Evolutionary conservation across 1,139 yeast species (phyloP), one percentile per base, ranked within the genome.

Genomic region (Arxiozyma heterogenica): DNA sequence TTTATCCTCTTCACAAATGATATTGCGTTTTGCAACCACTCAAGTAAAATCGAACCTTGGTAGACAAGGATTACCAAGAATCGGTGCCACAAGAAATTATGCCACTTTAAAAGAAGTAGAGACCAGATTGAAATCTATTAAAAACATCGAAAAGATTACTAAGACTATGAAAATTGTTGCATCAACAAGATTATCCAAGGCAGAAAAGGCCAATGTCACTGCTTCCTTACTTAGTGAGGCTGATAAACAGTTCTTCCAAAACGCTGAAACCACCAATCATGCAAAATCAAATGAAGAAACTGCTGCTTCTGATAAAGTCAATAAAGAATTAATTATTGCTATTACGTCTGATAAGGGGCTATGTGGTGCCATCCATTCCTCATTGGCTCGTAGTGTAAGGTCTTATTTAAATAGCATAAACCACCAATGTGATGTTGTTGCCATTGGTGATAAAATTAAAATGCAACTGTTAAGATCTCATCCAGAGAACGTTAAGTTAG

Each of bases 61-160:
- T 20, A 42, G 38, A 46, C 12, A 25, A 44, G 30, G 38, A 46
- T 6, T 34, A 34, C 39, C 39, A 27, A 20, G 15, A 17, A 44
- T 44, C 17, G 43, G 43, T 46, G 49, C 30, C 4, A 38, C 49
- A 46, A 87, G 96, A 86, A 83, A 84, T 80, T 91, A 89, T 81
- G 98, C 98, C 71, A 93, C 98, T 67, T 82, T 93, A 73, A 91
- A 98, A 80, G 98, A 93, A 77, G 94, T 93, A 72, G 98, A 93
- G 80, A 86, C 82, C 75, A 95, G 98, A 80, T 84, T 93, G 73
- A 93, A 93, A 81, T 89, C 97, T 62, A 93, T 93, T 74, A 93
- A 34, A 81, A 93, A 93, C 82, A 93, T 93, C 74, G 98, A 93
- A 78, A 93, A 93, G 80, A 93, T 93, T 77, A 93, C 98, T 78